phyloP scores from a whole-genome alignment of 208 protist species.

The Leishmania gerbilli region DNA sequence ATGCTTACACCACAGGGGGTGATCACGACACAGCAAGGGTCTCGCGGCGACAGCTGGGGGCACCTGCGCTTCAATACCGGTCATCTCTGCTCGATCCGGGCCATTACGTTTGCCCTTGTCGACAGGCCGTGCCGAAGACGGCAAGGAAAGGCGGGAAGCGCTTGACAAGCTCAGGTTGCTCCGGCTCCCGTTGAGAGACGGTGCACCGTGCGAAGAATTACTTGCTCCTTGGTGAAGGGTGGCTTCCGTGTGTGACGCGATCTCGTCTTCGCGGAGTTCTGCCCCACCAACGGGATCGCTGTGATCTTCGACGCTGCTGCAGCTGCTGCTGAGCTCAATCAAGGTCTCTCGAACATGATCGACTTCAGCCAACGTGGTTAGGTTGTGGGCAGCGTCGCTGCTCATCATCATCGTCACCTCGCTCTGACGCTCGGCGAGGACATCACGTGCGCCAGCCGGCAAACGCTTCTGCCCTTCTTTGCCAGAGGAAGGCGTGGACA shows the following conservation, averaged over 20 bases:
- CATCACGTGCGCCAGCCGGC: background rate
- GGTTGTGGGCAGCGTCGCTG: background rate
- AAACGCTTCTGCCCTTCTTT: background rate
- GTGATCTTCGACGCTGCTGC: background rate
- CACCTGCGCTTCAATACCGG: background rate
- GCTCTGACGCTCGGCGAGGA: background rate
- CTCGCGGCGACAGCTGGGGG: background rate
- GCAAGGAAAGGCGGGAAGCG: background rate
- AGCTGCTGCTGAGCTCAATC: slow-evolving; percentile 22
- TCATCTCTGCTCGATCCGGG: background rate
- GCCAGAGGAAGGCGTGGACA: background rate
- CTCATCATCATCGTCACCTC: background rate
- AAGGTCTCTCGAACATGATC: slow-evolving; percentile 11
- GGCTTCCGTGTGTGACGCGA: background rate
- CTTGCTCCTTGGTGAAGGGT: background rate
- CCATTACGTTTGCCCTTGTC: background rate
- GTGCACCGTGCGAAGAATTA: background rate
- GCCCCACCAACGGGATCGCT: background rate
- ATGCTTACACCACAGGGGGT: slow-evolving; percentile 26
- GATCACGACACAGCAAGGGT: background rate
- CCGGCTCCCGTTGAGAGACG: background rate
- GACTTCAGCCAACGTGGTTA: background rate
- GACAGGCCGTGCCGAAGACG: too few species aligned
- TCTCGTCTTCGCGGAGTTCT: background rate
- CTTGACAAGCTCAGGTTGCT: background rate